Base-by-base conservation (phyloP, 352 stramenopile species). In the Pythium aphanidermatum region DNA sequence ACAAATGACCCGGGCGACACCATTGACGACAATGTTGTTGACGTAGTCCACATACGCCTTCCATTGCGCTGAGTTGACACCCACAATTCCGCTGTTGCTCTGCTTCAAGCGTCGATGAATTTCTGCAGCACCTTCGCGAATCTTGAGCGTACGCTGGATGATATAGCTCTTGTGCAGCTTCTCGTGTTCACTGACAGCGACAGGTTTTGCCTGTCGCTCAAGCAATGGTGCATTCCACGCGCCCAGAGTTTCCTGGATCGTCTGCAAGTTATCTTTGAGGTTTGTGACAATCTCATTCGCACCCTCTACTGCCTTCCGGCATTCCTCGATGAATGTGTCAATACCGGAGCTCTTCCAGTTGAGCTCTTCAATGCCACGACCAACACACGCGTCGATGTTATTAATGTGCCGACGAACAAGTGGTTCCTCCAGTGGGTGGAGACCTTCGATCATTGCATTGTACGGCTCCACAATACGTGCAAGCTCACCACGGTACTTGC, bases 401-500 rank as follows among this genome's bases (percentile, higher is more conserved):
- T 92, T 84, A 31, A 99, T 86, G 54, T 98, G 96, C 11, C 91
- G 90, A 37, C 86, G 77, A 20, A 98, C 79, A 5, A 99, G 70
- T 12, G 96, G 95, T 59, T 98, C 95, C 60, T 99, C 96, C 3
- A 99, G 82, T 4, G 95, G 93, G 37, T 98, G 89, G 11, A 99
- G 77, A 9, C 85, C 87, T 51, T 97, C 90, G 45, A 98, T 93
- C 63, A 98, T 97, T 19, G 83, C 83, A 60, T 99, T 99, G 71
- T 99, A 98, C 46, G 96, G 96, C 36, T 98, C 95, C 0, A 98
- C 95, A 56, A 98, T 98, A 46, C 98, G 93, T 59, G 98, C 93
- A 28, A 99, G 65, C 62, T 98, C 96, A 2, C 88, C 93, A 11
- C 90, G 96, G 75, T 97, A 98, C 60, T 92, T 90, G 40, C 96